phyloP scores from a whole-genome alignment of 371 early-diverging fungal species.

The Rhizopus stolonifer region DNA sequence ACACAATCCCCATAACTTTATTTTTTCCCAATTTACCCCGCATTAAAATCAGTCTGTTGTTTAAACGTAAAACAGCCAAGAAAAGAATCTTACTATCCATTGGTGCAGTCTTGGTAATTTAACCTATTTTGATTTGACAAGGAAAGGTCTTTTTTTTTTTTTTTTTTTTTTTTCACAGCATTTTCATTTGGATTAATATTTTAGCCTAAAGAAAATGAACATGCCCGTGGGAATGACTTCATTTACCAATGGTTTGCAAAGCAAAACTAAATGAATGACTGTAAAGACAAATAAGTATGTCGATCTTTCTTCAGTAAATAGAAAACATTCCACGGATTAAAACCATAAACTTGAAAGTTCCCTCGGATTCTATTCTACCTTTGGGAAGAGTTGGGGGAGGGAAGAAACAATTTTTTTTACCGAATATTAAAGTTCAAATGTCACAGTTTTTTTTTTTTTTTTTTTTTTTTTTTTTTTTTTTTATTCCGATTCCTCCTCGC shows the following conservation, averaged over 20 bases:
- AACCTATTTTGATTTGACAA: too few species aligned
- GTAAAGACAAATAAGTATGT: background rate
- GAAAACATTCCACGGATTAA: background rate
- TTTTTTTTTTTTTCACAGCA: too few species aligned
- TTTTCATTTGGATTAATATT: too few species aligned
- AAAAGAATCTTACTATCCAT: too few species aligned
- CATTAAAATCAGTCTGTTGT: background rate
- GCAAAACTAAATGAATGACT: background rate
- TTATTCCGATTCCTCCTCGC: constrained; percentile 19
- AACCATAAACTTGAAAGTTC: background rate
- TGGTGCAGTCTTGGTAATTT: too few species aligned
- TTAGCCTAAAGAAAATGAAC: too few species aligned
- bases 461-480: background rate
- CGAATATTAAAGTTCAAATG: background rate
- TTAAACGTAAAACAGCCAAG: background rate
- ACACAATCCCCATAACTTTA: background rate
- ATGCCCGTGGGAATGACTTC: too few species aligned
- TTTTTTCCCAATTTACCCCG: background rate
- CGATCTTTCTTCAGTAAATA: background rate
- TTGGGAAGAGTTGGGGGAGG: background rate
- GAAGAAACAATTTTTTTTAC: background rate
- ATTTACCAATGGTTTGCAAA: too few species aligned
- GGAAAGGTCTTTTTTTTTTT: too few species aligned
- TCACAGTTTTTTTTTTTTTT: too few species aligned
- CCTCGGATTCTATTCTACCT: constrained; percentile 2